Conservation (phyloP, 2,329 filamentous ascomycete genomes). For the Fusarium sp. region DNA sequence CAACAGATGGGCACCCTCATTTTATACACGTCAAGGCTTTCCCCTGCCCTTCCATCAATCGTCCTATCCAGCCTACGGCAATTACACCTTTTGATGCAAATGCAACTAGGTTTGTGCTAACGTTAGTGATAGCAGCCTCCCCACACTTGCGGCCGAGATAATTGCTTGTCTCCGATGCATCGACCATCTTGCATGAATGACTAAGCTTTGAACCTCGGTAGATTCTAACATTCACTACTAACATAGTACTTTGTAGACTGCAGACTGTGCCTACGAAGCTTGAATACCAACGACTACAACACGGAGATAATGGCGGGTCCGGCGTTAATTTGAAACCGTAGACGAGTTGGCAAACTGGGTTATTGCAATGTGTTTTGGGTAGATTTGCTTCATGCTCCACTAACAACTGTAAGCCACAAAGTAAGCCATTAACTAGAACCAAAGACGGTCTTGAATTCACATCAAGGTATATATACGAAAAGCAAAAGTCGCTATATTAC, state of each 20-base stretch:
- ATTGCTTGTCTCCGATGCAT: constrained; percentile 30
- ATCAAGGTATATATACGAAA: constrained; percentile 38
- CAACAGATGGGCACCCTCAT: not conserved
- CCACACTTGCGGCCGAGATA: constrained; percentile 20
- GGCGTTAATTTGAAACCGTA: not conserved
- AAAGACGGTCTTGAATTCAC: constrained; percentile 19
- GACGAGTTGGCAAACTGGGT: too few relatives aligned
- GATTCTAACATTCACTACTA: not conserved
- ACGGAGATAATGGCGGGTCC: not conserved
- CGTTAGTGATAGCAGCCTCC: not conserved
- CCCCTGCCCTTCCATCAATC: not conserved
- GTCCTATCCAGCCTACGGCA: not conserved
- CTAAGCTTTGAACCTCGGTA: constrained; percentile 18
- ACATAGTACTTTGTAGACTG: too few relatives aligned
- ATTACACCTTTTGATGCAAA: not conserved
- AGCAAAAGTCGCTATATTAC: constrained; percentile 32
- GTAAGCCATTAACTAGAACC: not conserved
- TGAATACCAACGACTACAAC: not conserved
- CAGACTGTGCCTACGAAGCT: not conserved
- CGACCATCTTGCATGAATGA: constrained; percentile 37
- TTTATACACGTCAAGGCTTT: constrained; percentile 18
- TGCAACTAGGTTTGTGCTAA: not conserved
- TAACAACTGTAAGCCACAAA: not conserved
- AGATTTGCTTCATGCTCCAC: not conserved
- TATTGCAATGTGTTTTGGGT: not conserved